phyloP scores from a whole-genome alignment of 257 asterid genomes.

The Cordia subcordata region DNA sequence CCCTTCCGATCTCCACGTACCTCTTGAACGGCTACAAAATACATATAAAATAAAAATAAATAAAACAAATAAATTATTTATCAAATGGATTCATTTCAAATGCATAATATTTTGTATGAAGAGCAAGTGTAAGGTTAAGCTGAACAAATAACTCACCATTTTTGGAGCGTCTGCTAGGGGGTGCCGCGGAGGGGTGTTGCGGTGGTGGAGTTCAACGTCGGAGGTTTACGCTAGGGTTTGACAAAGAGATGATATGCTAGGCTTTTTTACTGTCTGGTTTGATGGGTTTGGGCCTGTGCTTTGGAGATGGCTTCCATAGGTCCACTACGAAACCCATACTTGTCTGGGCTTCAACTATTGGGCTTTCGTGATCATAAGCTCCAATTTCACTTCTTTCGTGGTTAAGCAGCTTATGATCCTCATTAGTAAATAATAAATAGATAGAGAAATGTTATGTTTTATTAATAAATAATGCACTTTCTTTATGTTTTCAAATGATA shows the following conservation, averaged over 20 bases:
- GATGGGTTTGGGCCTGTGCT: not conserved
- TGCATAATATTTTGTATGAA: slow-evolving; percentile 8
- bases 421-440: too few species aligned
- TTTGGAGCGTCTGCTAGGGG: slow-evolving; percentile 1
- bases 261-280: not conserved
- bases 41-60: not conserved
- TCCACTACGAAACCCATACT: too few species aligned
- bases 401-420: too few species aligned
- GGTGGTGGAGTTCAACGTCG: not conserved
- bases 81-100: not conserved
- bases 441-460: too few species aligned
- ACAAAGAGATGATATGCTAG: not conserved
- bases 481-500: too few species aligned
- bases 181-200: not conserved
- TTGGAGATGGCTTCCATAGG: too few species aligned
- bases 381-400: too few species aligned
- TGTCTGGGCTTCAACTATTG: too few species aligned
- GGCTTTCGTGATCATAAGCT: too few species aligned
- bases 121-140: not conserved
- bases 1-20: slow-evolving; percentile 92
- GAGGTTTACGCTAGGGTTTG: slow-evolving; percentile 9
- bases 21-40: slow-evolving; percentile 81
- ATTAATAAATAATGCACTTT: too few species aligned
- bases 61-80: not conserved
- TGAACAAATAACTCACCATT: slow-evolving; percentile 14